A percentile compares a stretch with the other conserved stretches of the same genome.
Conservation (phyloP, 306 rosid genomes). For the Castanea sativa region DNA sequence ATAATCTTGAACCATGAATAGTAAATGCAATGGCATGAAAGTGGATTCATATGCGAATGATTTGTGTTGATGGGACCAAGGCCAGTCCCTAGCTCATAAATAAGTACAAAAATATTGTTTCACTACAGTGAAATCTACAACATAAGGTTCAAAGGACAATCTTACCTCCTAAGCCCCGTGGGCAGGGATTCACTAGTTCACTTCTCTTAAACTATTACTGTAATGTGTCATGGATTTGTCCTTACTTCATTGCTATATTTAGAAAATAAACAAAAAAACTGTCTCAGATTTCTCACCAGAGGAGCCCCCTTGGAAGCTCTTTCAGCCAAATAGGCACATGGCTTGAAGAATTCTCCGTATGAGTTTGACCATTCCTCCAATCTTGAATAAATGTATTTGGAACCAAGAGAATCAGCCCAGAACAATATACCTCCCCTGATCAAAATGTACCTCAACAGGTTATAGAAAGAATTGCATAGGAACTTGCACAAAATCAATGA, state of each 20-base stretch:
- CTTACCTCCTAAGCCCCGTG: not conserved
- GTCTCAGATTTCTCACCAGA: slow-evolving; percentile 56
- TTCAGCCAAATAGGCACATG: slow-evolving; percentile 84
- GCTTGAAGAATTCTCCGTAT: slow-evolving; percentile 89
- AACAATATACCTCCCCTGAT: slow-evolving; percentile 90
- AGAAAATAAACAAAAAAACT: not conserved
- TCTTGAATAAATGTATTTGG: slow-evolving; percentile 77
- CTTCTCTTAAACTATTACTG: not conserved
- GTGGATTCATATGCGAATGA: not conserved
- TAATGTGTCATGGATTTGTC: not conserved
- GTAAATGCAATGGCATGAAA: too few relatives aligned
- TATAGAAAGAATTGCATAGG: slow-evolving; percentile 4
- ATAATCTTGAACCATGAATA: not conserved
- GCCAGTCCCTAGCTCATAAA: not conserved
- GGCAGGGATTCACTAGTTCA: not conserved
- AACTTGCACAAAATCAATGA: not conserved
- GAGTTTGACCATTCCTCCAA: slow-evolving; percentile 76
- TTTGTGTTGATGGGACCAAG: not conserved
- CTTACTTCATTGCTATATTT: not conserved
- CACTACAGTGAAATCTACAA: not conserved
- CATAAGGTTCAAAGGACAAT: not conserved
- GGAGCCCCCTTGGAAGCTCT: slow-evolving; percentile 84
- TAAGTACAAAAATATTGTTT: not conserved
- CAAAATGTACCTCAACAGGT: slow-evolving; percentile 24
- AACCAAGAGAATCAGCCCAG: slow-evolving; percentile 96